These are phyloP conservation scores for Carex pumila DNA, from an alignment of 176 grass and related monocot species.

Conservation along the genomic window DNA sequence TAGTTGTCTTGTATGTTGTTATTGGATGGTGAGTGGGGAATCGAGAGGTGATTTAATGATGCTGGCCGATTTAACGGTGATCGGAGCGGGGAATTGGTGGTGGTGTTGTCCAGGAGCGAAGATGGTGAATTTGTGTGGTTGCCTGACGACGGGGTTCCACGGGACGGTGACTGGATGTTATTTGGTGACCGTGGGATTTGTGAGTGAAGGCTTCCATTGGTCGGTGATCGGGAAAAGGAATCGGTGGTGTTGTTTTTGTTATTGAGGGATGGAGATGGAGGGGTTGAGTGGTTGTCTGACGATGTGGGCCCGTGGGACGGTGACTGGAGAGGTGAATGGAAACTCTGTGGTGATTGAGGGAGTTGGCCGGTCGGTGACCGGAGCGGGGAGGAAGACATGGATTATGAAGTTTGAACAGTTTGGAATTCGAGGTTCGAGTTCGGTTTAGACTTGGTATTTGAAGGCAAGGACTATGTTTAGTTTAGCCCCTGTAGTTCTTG, in stretches of 20 bases:
- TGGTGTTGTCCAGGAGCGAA: not conserved
- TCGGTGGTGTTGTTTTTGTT: not conserved
- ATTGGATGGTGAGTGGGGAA: not conserved
- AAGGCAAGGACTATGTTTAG: not conserved
- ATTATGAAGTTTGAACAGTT: not conserved
- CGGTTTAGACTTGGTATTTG: conserved; percentile 12
- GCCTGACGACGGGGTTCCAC: conserved; percentile 9
- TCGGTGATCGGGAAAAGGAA: not conserved
- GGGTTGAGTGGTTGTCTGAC: not conserved
- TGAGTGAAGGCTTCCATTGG: not conserved
- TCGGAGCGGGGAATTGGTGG: conserved; percentile 7
- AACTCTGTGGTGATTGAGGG: conserved; percentile 5
- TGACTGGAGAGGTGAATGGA: conserved; percentile 32
- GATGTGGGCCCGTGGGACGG: conserved; percentile 30
- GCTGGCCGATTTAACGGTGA: not conserved
- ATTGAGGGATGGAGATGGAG: not conserved
- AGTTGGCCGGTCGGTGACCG: not conserved
- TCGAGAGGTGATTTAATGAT: not conserved
- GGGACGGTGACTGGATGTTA: conserved; percentile 14
- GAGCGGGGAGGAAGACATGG: not conserved
- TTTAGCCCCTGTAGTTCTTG: not conserved
- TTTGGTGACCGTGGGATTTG: not conserved
- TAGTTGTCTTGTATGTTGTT: conserved; percentile 2
- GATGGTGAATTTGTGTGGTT: not conserved
- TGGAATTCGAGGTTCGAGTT: not conserved